A percentile compares a stretch with the other conserved stretches of the same genome.
Conservation (phyloP, 352 stramenopile species). For the Thalassiosira hispida region DNA sequence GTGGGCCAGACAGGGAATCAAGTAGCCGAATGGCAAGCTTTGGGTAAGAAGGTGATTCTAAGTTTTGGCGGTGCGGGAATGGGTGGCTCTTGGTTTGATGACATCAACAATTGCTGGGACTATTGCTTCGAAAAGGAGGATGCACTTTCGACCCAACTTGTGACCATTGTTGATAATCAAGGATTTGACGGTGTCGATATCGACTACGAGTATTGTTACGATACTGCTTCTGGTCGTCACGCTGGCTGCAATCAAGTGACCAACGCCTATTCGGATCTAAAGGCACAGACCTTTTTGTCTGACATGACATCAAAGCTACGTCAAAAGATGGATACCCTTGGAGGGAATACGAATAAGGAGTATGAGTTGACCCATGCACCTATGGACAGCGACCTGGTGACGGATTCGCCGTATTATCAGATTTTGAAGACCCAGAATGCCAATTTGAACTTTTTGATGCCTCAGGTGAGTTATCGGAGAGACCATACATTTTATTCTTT, state of each 20-base stretch:
- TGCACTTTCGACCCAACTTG: slow-evolving; percentile 52
- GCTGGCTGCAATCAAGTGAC: slow-evolving; percentile 36
- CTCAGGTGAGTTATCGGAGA: slow-evolving; percentile 5
- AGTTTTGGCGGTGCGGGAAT: slow-evolving; percentile 74
- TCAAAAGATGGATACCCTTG: slow-evolving; percentile 55
- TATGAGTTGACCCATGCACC: slow-evolving; percentile 66
- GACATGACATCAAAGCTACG: slow-evolving; percentile 59
- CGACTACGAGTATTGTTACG: slow-evolving; percentile 79
- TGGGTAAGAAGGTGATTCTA: slow-evolving; percentile 75
- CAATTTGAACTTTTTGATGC: slow-evolving; percentile 26
- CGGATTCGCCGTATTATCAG: slow-evolving; percentile 32
- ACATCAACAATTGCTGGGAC: slow-evolving; percentile 78
- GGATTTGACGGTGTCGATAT: slow-evolving; percentile 71
- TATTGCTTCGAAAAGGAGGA: slow-evolving; percentile 76
- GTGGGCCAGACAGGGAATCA: slow-evolving; percentile 44
- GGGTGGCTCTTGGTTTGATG: slow-evolving; percentile 64
- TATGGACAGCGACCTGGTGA: slow-evolving; percentile 66
- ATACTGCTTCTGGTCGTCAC: background rate
- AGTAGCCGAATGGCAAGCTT: slow-evolving; percentile 25
- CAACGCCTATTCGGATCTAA: slow-evolving; percentile 43
- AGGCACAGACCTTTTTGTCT: slow-evolving; percentile 66
- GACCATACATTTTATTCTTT: too few relatives aligned
- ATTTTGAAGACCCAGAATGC: slow-evolving; percentile 24
- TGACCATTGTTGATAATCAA: slow-evolving; percentile 58
- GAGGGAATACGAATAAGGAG: slow-evolving; percentile 25